Conservation (phyloP, 768 basidiomycete genomes). For the Infundibulicybe gibba region DNA sequence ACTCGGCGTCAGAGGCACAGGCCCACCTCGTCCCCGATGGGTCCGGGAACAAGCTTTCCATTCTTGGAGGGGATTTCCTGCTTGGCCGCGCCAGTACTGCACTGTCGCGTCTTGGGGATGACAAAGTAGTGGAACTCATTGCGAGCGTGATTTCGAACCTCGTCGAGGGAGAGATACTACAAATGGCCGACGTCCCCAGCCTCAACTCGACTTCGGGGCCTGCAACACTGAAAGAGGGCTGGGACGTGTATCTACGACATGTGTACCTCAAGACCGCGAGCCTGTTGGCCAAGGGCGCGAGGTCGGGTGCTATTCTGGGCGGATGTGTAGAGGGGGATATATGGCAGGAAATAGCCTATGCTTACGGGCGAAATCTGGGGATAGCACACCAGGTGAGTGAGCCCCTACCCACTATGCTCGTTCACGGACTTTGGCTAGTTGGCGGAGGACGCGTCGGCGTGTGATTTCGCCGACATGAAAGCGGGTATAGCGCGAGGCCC, state of each 20-base stretch:
- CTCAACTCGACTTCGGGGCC: constrained; percentile 25
- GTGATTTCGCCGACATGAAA: constrained; percentile 68
- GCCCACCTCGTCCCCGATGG: constrained; percentile 58
- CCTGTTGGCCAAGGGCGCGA: constrained; percentile 83
- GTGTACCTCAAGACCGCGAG: constrained; percentile 87
- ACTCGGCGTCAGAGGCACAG: constrained; percentile 57
- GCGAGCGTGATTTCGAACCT: constrained; percentile 90
- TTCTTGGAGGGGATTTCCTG: constrained; percentile 94
- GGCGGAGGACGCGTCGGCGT: constrained; percentile 94
- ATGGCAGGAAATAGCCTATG: constrained; percentile 89
- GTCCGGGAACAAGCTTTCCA: constrained; percentile 90
- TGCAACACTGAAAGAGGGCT: constrained; percentile 41
- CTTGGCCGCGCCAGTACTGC: constrained; percentile 89
- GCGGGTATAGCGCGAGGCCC: constrained; percentile 63
- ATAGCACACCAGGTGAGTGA: constrained; percentile 58
- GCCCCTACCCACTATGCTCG: constrained; percentile 10
- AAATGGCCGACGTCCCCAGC: constrained; percentile 52
- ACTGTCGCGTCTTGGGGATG: constrained; percentile 79
- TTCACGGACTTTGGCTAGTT: constrained; percentile 46
- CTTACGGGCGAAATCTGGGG: constrained; percentile 85
- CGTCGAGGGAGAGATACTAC: constrained; percentile 95
- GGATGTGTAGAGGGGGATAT: constrained; percentile 74
- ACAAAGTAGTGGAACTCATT: constrained; percentile 91
- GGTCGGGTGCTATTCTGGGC: constrained; percentile 85
- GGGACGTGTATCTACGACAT: constrained; percentile 67